Conservation (phyloP, 2,329 filamentous ascomycete genomes). For the Dactylellina parvicollis region DNA sequence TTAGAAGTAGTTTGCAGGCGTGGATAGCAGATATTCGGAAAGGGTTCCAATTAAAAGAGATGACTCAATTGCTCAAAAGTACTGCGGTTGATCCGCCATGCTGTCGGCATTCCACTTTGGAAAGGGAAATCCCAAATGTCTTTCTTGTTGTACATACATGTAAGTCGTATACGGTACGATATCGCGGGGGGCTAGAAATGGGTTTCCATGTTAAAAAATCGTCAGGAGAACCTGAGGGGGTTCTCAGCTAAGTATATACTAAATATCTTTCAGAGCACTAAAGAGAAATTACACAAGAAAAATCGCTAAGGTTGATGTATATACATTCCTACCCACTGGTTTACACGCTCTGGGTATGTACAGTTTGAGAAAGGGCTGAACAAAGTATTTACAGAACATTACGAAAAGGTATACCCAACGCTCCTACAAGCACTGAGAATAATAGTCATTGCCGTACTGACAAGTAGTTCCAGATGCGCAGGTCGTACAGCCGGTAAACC, state of each 20-base stretch:
- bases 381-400: constrained; percentile 12
- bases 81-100: background rate
- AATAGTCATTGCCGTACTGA: constrained; percentile 55
- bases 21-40: no score
- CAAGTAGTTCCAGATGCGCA: constrained; percentile 56
- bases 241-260: no score
- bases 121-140: constrained; percentile 28
- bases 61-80: no score
- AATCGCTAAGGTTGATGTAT: no score
- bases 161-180: background rate
- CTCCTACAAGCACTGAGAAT: constrained; percentile 57
- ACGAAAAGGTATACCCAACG: background rate
- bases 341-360: background rate
- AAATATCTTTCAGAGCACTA: no score
- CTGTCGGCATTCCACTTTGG: constrained; percentile 43
- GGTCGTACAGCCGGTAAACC: constrained; percentile 54
- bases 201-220: no score
- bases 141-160: constrained; percentile 12
- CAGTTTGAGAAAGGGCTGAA: background rate
- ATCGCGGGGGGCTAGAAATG: no score
- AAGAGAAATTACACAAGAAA: no score
- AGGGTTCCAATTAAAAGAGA: no score
- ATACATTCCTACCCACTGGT: background rate
- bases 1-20: no score
- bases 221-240: no score